phyloP scores from a whole-genome alignment of 164 flowering plant genomes.

The Brasenia schreberi region DNA sequence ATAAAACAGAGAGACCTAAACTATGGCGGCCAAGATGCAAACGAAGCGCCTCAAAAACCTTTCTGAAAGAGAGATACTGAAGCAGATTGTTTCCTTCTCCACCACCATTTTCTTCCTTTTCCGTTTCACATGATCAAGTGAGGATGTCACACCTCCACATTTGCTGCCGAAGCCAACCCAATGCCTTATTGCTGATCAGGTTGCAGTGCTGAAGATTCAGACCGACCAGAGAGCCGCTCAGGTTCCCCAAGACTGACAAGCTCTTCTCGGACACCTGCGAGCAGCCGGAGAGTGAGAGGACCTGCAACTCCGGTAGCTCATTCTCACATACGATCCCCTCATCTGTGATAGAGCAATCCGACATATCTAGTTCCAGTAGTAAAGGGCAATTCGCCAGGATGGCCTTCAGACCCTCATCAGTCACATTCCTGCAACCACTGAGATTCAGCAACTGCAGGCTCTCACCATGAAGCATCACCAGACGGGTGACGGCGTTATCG shows the following conservation, averaged over 20 bases:
- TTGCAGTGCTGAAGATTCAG: conserved; percentile 62
- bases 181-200: conserved; percentile 30
- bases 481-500: conserved; percentile 31
- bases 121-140: conserved; percentile 28
- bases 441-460: conserved; percentile 50
- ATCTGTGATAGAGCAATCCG: conserved; percentile 47
- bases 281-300: conserved; percentile 61
- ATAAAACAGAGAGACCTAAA: too few relatives aligned
- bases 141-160: conserved; percentile 76
- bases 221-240: conserved; percentile 50
- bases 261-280: conserved; percentile 38
- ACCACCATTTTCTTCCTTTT: conserved; percentile 37
- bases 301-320: conserved; percentile 36
- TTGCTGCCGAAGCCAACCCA: conserved; percentile 32
- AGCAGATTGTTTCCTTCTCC: conserved; percentile 39
- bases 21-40: neutral
- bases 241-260: conserved; percentile 25
- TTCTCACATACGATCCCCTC: conserved; percentile 36
- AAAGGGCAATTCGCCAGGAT: conserved; percentile 46
- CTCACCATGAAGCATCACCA: conserved; percentile 43
- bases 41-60: neutral
- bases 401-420: conserved; percentile 49
- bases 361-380: conserved; percentile 57
- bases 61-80: neutral
- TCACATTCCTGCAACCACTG: conserved; percentile 48